Percentiles rank a stretch among this genome's conserved stretches.
These are phyloP conservation scores for Ophiosphaerella korrae DNA, from an alignment of 2,329 filamentous ascomycete species.

Conservation along the genomic window DNA sequence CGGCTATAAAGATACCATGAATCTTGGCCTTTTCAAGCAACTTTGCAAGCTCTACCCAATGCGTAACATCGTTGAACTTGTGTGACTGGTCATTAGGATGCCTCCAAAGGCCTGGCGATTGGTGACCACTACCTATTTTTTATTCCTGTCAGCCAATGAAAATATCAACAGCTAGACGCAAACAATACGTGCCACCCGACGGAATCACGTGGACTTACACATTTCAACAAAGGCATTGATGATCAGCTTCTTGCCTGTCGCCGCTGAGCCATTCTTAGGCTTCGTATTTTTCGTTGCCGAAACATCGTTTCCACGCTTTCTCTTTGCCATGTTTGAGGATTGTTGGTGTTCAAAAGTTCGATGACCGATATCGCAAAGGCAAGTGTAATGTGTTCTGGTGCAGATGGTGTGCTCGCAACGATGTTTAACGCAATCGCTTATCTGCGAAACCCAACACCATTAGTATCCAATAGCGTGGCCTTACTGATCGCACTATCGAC, in stretches of 20 bases:
- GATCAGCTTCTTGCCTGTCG: slow-evolving; percentile 43
- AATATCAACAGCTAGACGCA: neutral
- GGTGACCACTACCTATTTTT: slow-evolving; percentile 27
- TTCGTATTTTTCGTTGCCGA: slow-evolving; percentile 1
- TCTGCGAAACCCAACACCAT: slow-evolving; percentile 13
- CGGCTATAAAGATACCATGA: slow-evolving; percentile 50
- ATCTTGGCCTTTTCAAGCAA: slow-evolving; percentile 47
- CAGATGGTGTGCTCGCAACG: slow-evolving; percentile 35
- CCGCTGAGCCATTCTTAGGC: slow-evolving; percentile 8
- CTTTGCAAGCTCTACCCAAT: slow-evolving; percentile 48
- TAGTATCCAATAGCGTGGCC: slow-evolving; percentile 7
- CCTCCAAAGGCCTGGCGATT: slow-evolving; percentile 64
- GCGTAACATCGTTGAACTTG: slow-evolving; percentile 54
- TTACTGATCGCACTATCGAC: neutral
- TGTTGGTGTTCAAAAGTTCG: slow-evolving; percentile 6
- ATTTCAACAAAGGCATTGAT: slow-evolving; percentile 53
- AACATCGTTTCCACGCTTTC: slow-evolving; percentile 9
- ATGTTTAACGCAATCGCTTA: slow-evolving; percentile 36
- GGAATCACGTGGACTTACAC: slow-evolving; percentile 39
- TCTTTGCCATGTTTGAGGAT: slow-evolving; percentile 14
- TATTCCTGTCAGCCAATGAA: neutral
- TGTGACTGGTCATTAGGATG: slow-evolving; percentile 68
- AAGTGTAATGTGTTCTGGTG: slow-evolving; percentile 19
- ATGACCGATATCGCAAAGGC: slow-evolving; percentile 26
- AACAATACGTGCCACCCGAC: neutral